Base-by-base conservation (phyloP, 202 grass and related monocot genomes). In the Cymbopogon flexuosus region DNA sequence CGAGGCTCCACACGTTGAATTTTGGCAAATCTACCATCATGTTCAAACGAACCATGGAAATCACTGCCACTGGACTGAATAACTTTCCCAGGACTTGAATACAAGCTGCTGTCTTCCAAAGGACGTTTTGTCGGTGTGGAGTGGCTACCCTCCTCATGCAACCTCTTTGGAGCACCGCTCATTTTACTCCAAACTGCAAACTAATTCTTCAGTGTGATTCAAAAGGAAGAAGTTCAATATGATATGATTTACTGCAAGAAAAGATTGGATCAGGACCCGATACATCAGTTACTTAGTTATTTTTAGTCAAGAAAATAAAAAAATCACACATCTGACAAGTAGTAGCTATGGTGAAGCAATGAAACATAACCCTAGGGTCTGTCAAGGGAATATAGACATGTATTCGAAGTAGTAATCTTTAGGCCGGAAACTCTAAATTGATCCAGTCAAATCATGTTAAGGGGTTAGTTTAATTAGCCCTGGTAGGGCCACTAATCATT, bases 111-210 rank as follows among this genome's bases (percentile, higher is more conserved):
- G 51, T 93, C 95, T 24, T 95, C 92, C 60, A 88, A 88, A 64
- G 88, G 84, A 2, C 95, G 88, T 84, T 98, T 97, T 14, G 23
- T 62, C 5, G 88, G 88, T 65, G 88, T 90, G 36, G 90, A 87
- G 76, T 90, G 90, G 69, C 90, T 72, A 36, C 84, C 88, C 41
- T 94, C 95, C 19, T 94, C 89, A 47, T 85, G 94, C 72, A 79
- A 79, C 79, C 86, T 91, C 87, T 94, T 93, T 65, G 95, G 92
- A 80, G 79, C 60, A 64, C 88, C 88, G 24, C 92, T 98, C 95
- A 98, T 97, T 80, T 77, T 5, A 23, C 68, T 79, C 51, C 70
- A 83, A 47, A 74, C 58, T 69, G 40, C 0, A 62, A 63, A 72
- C 3, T 10, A 61, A 43, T 80, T 13, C 33, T 62, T 67, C 83